These are phyloP conservation scores for Fusarium protoensiforme DNA, from an alignment of 2,329 filamentous ascomycete species.

Conservation along the genomic window DNA sequence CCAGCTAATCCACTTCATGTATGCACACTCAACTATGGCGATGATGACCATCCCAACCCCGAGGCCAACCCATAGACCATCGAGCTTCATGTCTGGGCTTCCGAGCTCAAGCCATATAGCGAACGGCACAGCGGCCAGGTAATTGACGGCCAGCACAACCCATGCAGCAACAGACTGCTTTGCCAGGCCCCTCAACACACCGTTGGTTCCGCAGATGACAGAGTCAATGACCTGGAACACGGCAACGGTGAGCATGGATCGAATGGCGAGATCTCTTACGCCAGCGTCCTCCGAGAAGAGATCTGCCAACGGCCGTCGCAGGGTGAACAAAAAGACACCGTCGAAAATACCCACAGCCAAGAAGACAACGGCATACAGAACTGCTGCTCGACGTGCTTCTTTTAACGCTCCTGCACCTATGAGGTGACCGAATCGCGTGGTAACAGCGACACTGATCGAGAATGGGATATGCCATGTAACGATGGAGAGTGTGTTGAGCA, in stretches of 20 bases:
- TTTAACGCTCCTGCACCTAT: slow-evolving; percentile 48
- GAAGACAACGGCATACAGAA: slow-evolving; percentile 29
- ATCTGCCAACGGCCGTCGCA: slow-evolving; percentile 22
- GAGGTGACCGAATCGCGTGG: slow-evolving; percentile 55
- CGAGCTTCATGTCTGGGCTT: slow-evolving; percentile 35
- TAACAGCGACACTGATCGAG: slow-evolving; percentile 54
- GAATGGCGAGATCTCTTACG: slow-evolving; percentile 20
- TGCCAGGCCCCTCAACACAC: slow-evolving; percentile 30
- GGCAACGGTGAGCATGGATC: slow-evolving; percentile 28
- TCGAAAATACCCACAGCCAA: slow-evolving; percentile 23
- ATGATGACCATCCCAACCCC: slow-evolving; percentile 39
- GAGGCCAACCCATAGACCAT: slow-evolving; percentile 40
- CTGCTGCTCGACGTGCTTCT: slow-evolving; percentile 26
- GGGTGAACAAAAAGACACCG: slow-evolving; percentile 21
- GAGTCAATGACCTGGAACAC: slow-evolving; percentile 35
- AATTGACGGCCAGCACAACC: slow-evolving; percentile 34
- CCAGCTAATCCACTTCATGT: slow-evolving; percentile 40
- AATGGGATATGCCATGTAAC: slow-evolving; percentile 57
- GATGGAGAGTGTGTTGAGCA: slow-evolving; percentile 53
- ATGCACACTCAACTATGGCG: slow-evolving; percentile 35
- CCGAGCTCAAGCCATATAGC: slow-evolving; percentile 36
- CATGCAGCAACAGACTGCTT: slow-evolving; percentile 36
- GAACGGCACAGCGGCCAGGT: slow-evolving; percentile 31
- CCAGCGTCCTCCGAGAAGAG: slow-evolving; percentile 31
- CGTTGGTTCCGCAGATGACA: slow-evolving; percentile 33